phyloP scores from a whole-genome alignment of 441 rosid genomes.

The Eutrema salsugineum region DNA sequence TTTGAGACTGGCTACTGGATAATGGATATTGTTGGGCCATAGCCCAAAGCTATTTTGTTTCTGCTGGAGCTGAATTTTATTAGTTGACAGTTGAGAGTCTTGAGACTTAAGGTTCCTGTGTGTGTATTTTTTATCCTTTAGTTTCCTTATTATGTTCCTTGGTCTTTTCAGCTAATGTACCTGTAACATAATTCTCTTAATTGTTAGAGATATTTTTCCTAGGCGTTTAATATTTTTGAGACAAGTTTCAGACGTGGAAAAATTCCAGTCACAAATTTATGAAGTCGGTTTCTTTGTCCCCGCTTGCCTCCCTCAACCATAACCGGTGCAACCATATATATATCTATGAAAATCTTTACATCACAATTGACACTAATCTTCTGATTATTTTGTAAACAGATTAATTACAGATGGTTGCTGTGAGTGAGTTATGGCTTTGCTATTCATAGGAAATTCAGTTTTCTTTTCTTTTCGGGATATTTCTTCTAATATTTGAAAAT shows the following conservation, averaged over 20 bases:
- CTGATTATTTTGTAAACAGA: background rate
- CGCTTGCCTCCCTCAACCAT: background rate
- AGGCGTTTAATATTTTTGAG: background rate
- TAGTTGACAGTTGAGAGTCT: too few relatives aligned
- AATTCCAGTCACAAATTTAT: background rate
- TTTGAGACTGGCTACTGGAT: too few relatives aligned
- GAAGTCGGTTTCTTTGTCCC: constrained; percentile 1
- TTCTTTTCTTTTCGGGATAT: background rate
- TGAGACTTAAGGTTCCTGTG: too few relatives aligned
- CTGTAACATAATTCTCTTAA: background rate
- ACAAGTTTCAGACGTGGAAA: background rate
- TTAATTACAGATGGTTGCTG: background rate
- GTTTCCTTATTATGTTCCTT: background rate
- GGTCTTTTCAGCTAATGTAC: background rate
- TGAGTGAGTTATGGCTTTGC: background rate
- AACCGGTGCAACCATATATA: background rate
- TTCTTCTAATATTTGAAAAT: background rate
- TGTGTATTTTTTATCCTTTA: too few relatives aligned
- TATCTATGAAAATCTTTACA: background rate
- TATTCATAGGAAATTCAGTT: background rate
- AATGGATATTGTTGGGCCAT: background rate
- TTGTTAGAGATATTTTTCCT: background rate
- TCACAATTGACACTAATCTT: background rate
- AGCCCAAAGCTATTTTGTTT: background rate
- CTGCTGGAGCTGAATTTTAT: too few relatives aligned